Percentiles rank a stretch among this genome's conserved stretches.
Evolutionary conservation across 1,139 yeast species (phyloP).

Genomic region (Candida smagusa): DNA sequence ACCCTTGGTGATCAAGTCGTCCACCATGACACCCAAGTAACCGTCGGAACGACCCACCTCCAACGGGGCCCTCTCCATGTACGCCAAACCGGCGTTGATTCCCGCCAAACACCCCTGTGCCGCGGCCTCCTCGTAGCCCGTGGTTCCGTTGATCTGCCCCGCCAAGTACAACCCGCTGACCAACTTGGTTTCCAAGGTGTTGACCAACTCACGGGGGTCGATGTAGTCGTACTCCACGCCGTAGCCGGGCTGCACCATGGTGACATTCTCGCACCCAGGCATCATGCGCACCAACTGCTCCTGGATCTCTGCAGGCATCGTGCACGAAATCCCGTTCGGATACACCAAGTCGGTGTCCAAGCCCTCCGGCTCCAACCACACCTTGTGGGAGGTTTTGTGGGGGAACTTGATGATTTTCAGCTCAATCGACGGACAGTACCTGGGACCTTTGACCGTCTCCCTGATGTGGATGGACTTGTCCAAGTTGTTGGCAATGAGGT

Average conservation of each 20-base stretch:
- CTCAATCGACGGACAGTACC: slow-evolving; percentile 97
- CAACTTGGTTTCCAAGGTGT: slow-evolving; percentile 77
- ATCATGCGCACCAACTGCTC: slow-evolving; percentile 67
- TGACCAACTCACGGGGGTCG: slow-evolving; percentile 82
- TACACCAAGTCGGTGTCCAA: slow-evolving; percentile 78
- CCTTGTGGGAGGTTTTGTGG: slow-evolving; percentile 69
- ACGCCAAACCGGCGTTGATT: slow-evolving; percentile 75
- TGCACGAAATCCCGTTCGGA: slow-evolving; percentile 94
- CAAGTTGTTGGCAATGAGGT: slow-evolving; percentile 63
- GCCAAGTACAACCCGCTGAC: slow-evolving; percentile 82
- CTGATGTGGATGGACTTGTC: slow-evolving; percentile 84
- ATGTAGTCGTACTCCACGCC: slow-evolving; percentile 98
- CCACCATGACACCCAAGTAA: slow-evolving; percentile 87
- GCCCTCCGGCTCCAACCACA: slow-evolving; percentile 98
- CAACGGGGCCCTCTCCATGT: slow-evolving; percentile 42
- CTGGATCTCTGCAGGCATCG: slow-evolving; percentile 96
- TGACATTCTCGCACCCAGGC: slow-evolving; percentile 85
- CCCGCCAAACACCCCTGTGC: slow-evolving; percentile 97
- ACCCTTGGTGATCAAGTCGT: slow-evolving; percentile 92
- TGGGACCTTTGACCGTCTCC: slow-evolving; percentile 93
- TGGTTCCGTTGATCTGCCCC: slow-evolving; percentile 98
- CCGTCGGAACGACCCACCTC: slow-evolving; percentile 75
- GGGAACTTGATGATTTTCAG: slow-evolving; percentile 81
- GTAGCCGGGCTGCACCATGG: slow-evolving; percentile 91
- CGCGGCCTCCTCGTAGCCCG: slow-evolving; percentile 99